phyloP scores from a whole-genome alignment of 2,329 filamentous ascomycete genomes.

The Fusarium phyllophilum region DNA sequence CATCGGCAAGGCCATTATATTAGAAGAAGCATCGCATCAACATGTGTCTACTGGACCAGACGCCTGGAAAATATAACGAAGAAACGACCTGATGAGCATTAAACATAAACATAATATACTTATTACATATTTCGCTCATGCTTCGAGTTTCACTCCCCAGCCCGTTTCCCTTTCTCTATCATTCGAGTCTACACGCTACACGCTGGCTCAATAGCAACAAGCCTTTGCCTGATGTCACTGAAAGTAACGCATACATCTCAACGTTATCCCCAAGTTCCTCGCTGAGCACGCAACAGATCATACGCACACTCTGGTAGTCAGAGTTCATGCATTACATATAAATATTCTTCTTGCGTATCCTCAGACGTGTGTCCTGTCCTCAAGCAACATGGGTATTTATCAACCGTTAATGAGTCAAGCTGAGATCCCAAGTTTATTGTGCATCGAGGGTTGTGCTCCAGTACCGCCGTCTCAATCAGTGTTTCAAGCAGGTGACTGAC shows the following conservation, averaged over 20 bases:
- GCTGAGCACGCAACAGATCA: background rate
- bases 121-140: background rate
- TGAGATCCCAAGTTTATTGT: background rate
- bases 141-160: background rate
- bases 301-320: background rate
- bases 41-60: background rate
- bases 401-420: background rate
- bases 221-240: background rate
- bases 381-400: background rate
- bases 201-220: background rate
- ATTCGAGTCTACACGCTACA: background rate
- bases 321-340: background rate
- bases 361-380: background rate
- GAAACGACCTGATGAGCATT: constrained; percentile 16
- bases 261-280: background rate
- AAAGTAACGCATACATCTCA: background rate
- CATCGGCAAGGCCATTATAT: no score
- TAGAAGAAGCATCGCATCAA: background rate
- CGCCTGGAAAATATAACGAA: constrained; percentile 6
- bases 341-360: background rate
- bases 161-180: background rate
- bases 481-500: background rate
- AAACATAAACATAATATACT: background rate
- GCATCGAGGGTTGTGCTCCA: background rate
- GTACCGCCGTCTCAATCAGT: background rate